Conservation (phyloP, 768 basidiomycete species). For the Leccinum variicolor region DNA sequence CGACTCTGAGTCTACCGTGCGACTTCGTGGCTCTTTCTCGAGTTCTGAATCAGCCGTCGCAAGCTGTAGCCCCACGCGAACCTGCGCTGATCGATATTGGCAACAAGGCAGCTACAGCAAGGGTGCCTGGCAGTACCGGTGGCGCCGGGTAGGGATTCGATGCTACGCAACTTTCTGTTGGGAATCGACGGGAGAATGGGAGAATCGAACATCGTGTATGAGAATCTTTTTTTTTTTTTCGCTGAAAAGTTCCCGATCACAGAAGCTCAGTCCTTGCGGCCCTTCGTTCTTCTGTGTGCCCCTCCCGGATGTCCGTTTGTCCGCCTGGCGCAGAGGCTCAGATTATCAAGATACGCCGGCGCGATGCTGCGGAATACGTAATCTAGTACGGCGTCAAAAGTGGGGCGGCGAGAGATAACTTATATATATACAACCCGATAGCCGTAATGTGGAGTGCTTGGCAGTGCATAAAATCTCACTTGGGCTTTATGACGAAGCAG, state of each 20-base stretch:
- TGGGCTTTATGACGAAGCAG: not conserved
- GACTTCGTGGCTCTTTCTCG: not conserved
- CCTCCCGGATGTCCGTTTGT: not conserved
- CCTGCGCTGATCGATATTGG: not conserved
- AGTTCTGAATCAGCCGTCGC: not conserved
- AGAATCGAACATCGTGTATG: not conserved
- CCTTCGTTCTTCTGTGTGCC: not conserved
- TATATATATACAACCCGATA: not conserved
- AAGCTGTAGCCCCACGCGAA: not conserved
- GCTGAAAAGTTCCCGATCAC: not conserved
- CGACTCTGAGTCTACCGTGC: not conserved
- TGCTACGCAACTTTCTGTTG: too few relatives aligned
- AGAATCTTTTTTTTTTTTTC: not conserved
- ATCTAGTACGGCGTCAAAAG: not conserved
- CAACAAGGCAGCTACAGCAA: not conserved
- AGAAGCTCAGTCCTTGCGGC: not conserved
- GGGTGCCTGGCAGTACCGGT: not conserved
- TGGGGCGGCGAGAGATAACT: not conserved
- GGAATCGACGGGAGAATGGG: not conserved
- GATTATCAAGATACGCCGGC: not conserved
- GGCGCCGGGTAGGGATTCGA: not conserved
- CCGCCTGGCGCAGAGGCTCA: not conserved
- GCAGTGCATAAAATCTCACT: not conserved
- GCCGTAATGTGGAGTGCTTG: not conserved
- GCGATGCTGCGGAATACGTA: not conserved